phyloP scores from a whole-genome alignment of 2,329 filamentous ascomycete genomes.

The Arthrobotrys entomopaga region DNA sequence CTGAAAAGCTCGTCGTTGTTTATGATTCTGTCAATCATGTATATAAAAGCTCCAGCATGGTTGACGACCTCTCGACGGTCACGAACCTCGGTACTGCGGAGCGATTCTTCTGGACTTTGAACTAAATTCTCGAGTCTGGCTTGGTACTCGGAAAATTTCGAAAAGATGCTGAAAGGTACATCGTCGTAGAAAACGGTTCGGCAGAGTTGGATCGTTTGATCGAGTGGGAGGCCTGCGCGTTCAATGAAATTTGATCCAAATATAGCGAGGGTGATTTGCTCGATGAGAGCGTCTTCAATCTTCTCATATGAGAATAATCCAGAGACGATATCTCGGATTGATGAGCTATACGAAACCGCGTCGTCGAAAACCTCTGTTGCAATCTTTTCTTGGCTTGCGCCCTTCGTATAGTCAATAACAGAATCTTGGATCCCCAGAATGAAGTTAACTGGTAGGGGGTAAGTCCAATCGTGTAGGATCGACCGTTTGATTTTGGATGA shows the following conservation, averaged over 20 bases:
- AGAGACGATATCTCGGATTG: neutral
- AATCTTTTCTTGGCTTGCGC: neutral
- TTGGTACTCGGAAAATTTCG: neutral
- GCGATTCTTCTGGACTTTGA: neutral
- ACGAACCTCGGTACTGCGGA: neutral
- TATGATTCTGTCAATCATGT: constrained; percentile 11
- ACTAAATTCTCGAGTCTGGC: neutral
- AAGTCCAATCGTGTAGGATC: neutral
- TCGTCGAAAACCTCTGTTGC: constrained; percentile 5
- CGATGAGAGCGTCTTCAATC: neutral
- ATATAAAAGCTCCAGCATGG: constrained; percentile 19
- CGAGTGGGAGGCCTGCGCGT: neutral
- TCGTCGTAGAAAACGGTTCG: neutral
- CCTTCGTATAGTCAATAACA: constrained; percentile 1
- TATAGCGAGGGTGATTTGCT: neutral
- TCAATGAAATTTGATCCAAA: constrained; percentile 18
- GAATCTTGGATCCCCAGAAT: neutral
- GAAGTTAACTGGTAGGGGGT: neutral
- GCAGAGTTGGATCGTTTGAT: neutral
- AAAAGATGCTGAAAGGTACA: neutral
- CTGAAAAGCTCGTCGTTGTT: constrained; percentile 17
- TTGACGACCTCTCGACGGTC: constrained; percentile 21
- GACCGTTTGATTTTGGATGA: neutral
- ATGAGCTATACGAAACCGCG: neutral
- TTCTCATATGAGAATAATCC: neutral